Evolutionary conservation across 176 grass and related monocot genomes (phyloP).

Genomic region (Oryza glaberrima): DNA sequence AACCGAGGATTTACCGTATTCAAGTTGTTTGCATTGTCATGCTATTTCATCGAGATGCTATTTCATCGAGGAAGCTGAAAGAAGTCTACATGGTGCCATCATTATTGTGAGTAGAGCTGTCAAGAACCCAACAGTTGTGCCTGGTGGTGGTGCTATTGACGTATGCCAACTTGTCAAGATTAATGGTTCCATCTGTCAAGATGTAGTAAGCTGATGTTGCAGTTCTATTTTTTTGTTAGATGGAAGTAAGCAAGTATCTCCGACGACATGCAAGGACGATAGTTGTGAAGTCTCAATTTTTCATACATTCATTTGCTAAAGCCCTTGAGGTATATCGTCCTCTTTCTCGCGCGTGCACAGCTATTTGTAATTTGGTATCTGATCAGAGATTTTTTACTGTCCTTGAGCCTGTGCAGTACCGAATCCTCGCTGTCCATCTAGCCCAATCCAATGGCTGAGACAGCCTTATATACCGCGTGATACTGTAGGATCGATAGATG

Average conservation of each 20-base stretch:
- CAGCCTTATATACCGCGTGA: too few relatives aligned
- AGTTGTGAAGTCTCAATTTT: constrained; percentile 92
- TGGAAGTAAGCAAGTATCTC: constrained; percentile 91
- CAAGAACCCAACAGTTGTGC: constrained; percentile 96
- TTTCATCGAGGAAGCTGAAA: constrained; percentile 99
- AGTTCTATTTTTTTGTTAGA: constrained; percentile 49
- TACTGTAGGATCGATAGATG: too few relatives aligned
- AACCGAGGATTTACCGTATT: neutral
- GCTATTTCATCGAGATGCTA: constrained; percentile 82
- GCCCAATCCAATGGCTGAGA: too few relatives aligned
- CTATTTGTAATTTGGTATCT: too few relatives aligned
- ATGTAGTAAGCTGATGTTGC: too few relatives aligned
- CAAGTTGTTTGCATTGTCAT: constrained; percentile 20
- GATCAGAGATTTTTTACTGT: too few relatives aligned
- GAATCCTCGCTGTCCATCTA: too few relatives aligned
- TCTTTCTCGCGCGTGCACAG: neutral
- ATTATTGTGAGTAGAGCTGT: constrained; percentile 98
- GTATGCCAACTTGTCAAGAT: neutral
- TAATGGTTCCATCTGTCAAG: too few relatives aligned
- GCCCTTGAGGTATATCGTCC: constrained; percentile 76
- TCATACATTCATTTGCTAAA: constrained; percentile 94
- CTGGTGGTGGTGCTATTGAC: constrained; percentile 96
- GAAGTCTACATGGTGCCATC: constrained; percentile 94
- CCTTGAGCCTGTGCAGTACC: too few relatives aligned
- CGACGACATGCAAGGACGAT: constrained; percentile 79